Base-by-base conservation (phyloP, 2,329 filamentous ascomycete genomes). In the Paecilomyces niveus region DNA sequence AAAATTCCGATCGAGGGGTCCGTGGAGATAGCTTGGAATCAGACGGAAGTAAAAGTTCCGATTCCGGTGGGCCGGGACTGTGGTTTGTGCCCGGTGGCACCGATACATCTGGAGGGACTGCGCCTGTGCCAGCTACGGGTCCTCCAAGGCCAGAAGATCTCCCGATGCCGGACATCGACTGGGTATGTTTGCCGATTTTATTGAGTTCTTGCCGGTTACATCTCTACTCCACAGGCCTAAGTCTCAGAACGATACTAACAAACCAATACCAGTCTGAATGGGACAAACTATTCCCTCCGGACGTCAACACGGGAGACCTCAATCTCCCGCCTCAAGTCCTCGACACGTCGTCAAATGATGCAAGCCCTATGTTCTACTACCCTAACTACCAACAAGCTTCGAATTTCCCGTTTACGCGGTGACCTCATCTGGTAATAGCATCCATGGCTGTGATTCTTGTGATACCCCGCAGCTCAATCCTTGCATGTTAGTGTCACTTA, bases 161-260 rank as follows among this genome's bases (percentile, higher is more conserved):
- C 26, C 62, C 73, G 59, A 74, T 78, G 70, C 67, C 84, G 49
- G 83, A 84, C 58, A 83, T 89, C 62, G 85, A 89, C 64, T 89
- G 85, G 86, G 85, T 87, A 72, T 75, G 83, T 45, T 21, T 39
- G 33, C 13, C 35, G 22, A n/a, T 39, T 39, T n/a, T 18, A n/a
- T 45, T 3, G 3, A 18, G 1, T 18, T n/a, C 6, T 21, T 9
- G 8, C n/a, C 5, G 15, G 9, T 18, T 45, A 21, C 18, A 7
- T 7, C 15, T 6, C 3, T n/a, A 3, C 7, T 13, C n/a, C n/a
- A n/a, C n/a, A n/a, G n/a, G n/a, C n/a, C n/a, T n/a, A 50, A 52
- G 39, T 29, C 22, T 39, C 22, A 13, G 10, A 32, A 13, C 49
- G 50, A 55, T 39, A 39, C 2, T 11, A 51, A 18, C 52, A 56